Percentiles rank a stretch among this genome's conserved stretches.
Evolutionary conservation across 1,139 yeast species (phyloP).

Genomic region (Yamadazyma taylorii): DNA sequence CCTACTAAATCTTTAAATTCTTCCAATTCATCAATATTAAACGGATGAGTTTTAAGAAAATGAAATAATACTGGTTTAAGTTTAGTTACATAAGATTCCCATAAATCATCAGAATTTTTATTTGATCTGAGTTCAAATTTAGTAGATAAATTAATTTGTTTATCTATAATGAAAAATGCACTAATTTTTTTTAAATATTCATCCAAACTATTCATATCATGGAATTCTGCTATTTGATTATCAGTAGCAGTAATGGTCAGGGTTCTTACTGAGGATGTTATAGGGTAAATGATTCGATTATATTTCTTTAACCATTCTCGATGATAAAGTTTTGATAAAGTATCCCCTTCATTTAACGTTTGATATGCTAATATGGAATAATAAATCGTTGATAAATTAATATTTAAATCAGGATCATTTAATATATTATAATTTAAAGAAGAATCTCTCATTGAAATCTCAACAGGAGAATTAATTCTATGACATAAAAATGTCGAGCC

Average conservation of each 20-base stretch:
- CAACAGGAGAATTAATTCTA: slow-evolving; percentile 84
- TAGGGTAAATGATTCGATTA: slow-evolving; percentile 69
- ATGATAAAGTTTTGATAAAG: slow-evolving; percentile 60
- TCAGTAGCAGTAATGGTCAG: slow-evolving; percentile 15
- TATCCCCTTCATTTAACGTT: slow-evolving; percentile 64
- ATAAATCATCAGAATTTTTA: slow-evolving; percentile 67
- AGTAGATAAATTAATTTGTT: slow-evolving; percentile 58
- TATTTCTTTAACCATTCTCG: slow-evolving; percentile 76
- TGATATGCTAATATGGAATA: slow-evolving; percentile 84
- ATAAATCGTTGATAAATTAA: slow-evolving; percentile 68
- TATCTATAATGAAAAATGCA: slow-evolving; percentile 79
- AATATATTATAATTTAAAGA: slow-evolving; percentile 46
- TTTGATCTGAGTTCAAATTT: slow-evolving; percentile 55
- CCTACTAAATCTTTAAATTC: slow-evolving; percentile 61
- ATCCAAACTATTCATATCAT: slow-evolving; percentile 32
- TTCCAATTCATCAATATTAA: slow-evolving; percentile 33
- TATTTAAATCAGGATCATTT: slow-evolving; percentile 42
- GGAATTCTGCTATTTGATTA: slow-evolving; percentile 23
- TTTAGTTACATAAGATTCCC: slow-evolving; percentile 68
- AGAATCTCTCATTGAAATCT: slow-evolving; percentile 66
- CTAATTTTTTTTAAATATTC: slow-evolving; percentile 62
- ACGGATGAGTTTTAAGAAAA: slow-evolving; percentile 31
- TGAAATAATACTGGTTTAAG: slow-evolving; percentile 54
- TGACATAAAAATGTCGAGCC: slow-evolving; percentile 49
- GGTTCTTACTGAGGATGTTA: slow-evolving; percentile 33